A percentile compares a stretch with the other conserved stretches of the same genome.
Conservation (phyloP, 805 yeast genomes). For the Naumovozyma castellii region DNA sequence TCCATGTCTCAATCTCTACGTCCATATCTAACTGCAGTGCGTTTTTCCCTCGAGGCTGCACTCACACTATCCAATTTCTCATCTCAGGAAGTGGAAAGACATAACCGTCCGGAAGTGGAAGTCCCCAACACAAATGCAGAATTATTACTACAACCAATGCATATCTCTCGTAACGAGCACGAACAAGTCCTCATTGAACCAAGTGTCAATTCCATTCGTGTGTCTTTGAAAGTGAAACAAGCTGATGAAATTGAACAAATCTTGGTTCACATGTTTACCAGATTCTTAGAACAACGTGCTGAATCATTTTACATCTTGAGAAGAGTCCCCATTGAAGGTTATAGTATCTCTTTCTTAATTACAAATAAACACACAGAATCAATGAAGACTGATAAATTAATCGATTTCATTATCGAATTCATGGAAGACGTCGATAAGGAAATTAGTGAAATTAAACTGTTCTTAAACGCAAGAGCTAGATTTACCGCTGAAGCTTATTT, state of each 20-base stretch:
- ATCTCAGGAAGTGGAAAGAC: slow-evolving; percentile 92
- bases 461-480: slow-evolving; percentile 94
- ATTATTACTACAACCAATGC: slow-evolving; percentile 78
- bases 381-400: slow-evolving; percentile 89
- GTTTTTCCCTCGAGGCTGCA: slow-evolving; percentile 88
- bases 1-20: slow-evolving; percentile 93
- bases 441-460: slow-evolving; percentile 95
- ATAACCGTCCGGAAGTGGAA: slow-evolving; percentile 94
- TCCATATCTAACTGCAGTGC: slow-evolving; percentile 89
- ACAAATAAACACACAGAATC: slow-evolving; percentile 93
- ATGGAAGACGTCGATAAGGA: slow-evolving; percentile 99
- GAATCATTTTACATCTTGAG: slow-evolving; percentile 88
- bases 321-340: slow-evolving; percentile 82
- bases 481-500: slow-evolving; percentile 94
- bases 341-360: slow-evolving; percentile 85
- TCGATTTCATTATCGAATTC: slow-evolving; percentile 93
- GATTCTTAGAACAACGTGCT: slow-evolving; percentile 91
- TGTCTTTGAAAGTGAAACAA: slow-evolving; percentile 87
- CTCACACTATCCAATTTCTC: slow-evolving; percentile 87
- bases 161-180: slow-evolving; percentile 84
- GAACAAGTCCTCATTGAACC: slow-evolving; percentile 91
- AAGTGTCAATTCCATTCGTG: slow-evolving; percentile 83
- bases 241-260: slow-evolving; percentile 96
- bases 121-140: slow-evolving; percentile 69
- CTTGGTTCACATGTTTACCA: slow-evolving; percentile 86